Evolutionary conservation across 2,329 filamentous ascomycete genomes (phyloP).

Genomic region (Parastagonospora avenae): DNA sequence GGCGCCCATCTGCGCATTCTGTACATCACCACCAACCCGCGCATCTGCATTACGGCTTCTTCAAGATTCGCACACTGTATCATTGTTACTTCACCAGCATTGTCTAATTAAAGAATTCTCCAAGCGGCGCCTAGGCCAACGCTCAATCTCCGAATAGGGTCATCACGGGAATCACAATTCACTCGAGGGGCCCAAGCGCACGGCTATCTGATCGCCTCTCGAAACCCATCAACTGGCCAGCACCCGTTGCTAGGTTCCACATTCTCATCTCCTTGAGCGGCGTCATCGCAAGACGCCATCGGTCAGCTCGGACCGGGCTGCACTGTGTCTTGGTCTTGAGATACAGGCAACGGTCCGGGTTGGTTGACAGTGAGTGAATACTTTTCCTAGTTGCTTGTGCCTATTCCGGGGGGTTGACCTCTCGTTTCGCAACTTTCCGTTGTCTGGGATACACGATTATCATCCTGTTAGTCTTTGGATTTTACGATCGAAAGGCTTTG

Average conservation of each 20-base stretch:
- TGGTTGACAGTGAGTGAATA: constrained; percentile 36
- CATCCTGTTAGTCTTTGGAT: no score
- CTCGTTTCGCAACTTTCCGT: background rate
- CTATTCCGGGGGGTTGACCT: background rate
- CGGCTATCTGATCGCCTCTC: constrained; percentile 21
- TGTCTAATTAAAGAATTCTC: constrained; percentile 39
- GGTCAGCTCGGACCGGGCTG: constrained; percentile 39
- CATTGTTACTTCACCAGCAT: constrained; percentile 27
- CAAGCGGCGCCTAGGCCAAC: constrained; percentile 27
- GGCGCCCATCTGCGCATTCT: constrained; percentile 23
- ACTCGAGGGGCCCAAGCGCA: constrained; percentile 33
- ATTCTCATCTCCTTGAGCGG: constrained; percentile 32
- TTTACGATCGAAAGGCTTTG: no score
- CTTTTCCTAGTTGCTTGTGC: constrained; percentile 2
- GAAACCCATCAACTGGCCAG: constrained; percentile 42
- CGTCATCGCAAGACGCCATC: constrained; percentile 28
- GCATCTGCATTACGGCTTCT: constrained; percentile 2
- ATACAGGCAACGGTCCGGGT: constrained; percentile 42
- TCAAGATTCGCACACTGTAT: constrained; percentile 19
- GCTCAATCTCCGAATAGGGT: constrained; percentile 24
- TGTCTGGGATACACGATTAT: no score
- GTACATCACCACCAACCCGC: constrained; percentile 26
- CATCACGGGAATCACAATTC: constrained; percentile 43
- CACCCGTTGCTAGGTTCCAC: constrained; percentile 29
- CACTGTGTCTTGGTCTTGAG: constrained; percentile 36